Evolutionary conservation across 2,329 filamentous ascomycete species (phyloP), one percentile per base, ranked within the genome.

Genomic region (Fusarium ambrosium): DNA sequence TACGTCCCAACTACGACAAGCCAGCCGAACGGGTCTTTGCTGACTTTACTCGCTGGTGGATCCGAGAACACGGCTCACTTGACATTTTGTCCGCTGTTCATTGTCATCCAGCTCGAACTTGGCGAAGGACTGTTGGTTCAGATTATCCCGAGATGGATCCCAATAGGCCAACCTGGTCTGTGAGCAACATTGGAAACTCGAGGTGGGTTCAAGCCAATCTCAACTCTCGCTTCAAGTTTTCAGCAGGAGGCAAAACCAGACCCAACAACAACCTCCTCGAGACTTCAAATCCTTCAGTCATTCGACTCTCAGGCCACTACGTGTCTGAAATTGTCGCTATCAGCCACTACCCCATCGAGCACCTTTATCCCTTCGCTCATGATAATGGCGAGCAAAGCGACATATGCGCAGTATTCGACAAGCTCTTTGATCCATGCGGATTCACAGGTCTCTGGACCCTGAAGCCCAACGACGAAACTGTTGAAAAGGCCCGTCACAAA

Each of bases 1-100:
- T 76, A 1, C 41, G 68, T 1, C 74, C 74, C 0, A 74, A 76
- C 4, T 76, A 76, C 4, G 71, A 74, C 22, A 76, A 76, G 13
- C 36, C 68, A 0, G 63, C 45, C 1, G 66, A 68, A 3, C 37
- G 58, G 8, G 74, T 76, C 1, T 76, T 76, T 63, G 69, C 71
- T 0, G 74, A 76, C 1, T 76, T 76, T 6, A 76, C 74, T 2
- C 58, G 73, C 0, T 76, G 73, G 74, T 76, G 74, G 71, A 76
- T 76, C 0, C 48, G 69, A 4, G 51, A 68, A 0, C 59, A 76
- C 4, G 51, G 59, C 6, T 76, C 73, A 0, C 41, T 76, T 3
- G 61, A 53, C 0, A 72, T 76, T 3, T n/a, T 76, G 1, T 76
- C 74, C 0, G 45, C 39, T 0, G 58, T 76, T 0, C 73, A 76